phyloP scores from a whole-genome alignment of 2,329 filamentous ascomycete genomes.

The Pseudogymnoascus sp. region DNA sequence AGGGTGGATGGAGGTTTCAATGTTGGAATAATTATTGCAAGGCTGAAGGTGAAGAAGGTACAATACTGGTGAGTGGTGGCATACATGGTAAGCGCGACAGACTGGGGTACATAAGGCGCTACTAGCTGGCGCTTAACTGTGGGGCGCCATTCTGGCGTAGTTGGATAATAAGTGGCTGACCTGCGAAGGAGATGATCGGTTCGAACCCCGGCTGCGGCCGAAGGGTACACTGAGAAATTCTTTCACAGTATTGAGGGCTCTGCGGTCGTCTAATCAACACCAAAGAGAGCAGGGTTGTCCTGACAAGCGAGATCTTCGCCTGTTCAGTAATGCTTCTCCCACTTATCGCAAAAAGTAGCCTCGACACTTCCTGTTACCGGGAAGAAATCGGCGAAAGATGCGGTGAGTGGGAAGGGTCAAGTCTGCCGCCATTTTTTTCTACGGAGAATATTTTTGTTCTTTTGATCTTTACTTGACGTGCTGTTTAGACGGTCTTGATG shows the following conservation, averaged over 20 bases:
- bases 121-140: neutral
- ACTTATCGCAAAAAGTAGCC: neutral
- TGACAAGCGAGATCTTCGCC: neutral
- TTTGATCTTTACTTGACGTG: neutral
- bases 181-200: neutral
- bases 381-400: neutral
- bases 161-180: neutral
- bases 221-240: neutral
- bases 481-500: too few species aligned
- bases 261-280: neutral
- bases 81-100: neutral
- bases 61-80: neutral
- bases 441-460: neutral
- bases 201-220: neutral
- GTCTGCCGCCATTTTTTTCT: neutral
- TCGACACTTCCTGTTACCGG: neutral
- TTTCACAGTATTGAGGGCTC: neutral
- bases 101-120: neutral
- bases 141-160: neutral
- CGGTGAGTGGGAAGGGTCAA: neutral
- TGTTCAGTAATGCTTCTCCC: neutral
- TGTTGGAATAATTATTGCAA: neutral
- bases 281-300: constrained; percentile 1
- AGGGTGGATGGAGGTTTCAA: neutral
- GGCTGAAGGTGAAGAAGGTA: neutral